Conservation (phyloP, 2,329 filamentous ascomycete species). For the Clonostachys byssicola region DNA sequence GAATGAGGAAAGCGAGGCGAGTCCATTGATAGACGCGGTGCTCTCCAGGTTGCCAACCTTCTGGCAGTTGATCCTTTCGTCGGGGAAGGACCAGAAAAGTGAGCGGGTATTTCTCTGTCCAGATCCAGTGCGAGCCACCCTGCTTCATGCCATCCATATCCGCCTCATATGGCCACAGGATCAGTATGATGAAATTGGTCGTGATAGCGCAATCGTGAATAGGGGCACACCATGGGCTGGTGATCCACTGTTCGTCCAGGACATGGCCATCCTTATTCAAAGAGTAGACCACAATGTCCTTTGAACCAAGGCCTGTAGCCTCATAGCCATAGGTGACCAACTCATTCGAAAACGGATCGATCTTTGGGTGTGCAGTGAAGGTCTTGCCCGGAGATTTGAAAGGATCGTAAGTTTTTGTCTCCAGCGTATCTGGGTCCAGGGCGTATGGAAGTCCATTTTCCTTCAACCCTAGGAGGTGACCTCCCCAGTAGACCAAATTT, state of each 20-base stretch:
- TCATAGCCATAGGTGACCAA: slow-evolving; percentile 34
- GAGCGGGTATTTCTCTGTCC: background rate
- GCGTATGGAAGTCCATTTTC: slow-evolving; percentile 39
- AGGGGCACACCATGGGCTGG: slow-evolving; percentile 13
- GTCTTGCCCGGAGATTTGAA: slow-evolving; percentile 23
- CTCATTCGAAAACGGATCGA: slow-evolving; percentile 31
- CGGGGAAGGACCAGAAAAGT: too few relatives aligned
- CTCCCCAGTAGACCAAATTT: slow-evolving; percentile 44
- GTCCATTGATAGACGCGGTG: too few relatives aligned
- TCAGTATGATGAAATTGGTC: slow-evolving; percentile 26
- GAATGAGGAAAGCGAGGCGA: too few relatives aligned
- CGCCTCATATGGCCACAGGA: slow-evolving; percentile 23
- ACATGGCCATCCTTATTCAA: background rate
- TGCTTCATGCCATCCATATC: slow-evolving; percentile 27
- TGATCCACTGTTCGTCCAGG: background rate
- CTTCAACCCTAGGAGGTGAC: slow-evolving; percentile 40
- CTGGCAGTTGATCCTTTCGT: too few relatives aligned
- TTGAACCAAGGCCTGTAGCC: slow-evolving; percentile 20
- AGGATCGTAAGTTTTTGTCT: slow-evolving; percentile 33
- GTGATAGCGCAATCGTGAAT: slow-evolving; percentile 34
- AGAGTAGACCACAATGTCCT: background rate
- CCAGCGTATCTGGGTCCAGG: slow-evolving; percentile 30
- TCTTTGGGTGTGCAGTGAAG: slow-evolving; percentile 35
- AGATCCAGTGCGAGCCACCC: slow-evolving; percentile 8
- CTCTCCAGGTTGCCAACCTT: too few relatives aligned